Base-by-base conservation (phyloP, 208 protist genomes). In the Strigomonas culicis region DNA sequence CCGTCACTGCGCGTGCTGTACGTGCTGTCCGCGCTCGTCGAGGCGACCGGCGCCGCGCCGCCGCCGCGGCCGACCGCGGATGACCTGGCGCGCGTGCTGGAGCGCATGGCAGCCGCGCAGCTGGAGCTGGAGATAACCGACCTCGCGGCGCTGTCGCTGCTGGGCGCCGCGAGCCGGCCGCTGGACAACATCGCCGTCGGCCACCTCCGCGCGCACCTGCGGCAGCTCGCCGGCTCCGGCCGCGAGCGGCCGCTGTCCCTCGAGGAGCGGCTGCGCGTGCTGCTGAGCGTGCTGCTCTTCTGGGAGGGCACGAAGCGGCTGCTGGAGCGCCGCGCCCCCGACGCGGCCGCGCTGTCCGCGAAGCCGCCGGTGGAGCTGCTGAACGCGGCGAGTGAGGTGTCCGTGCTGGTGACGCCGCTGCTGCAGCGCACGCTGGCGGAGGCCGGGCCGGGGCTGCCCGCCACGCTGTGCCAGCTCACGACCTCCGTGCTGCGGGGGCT, bases 1-100 rank as follows among this genome's bases (percentile, higher is more conserved):
- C 82, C 82, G 17, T 90, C 88, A 0, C 82, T 94, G 21, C 79
- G 82, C n/a, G 72, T 82, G n/a, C 74, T 94, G 53, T 79, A 81
- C 21, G 74, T 86, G 21, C 77, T 88, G 68, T 85, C 78, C 63
- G 43, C 65, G 59, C 60, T 64, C 27, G 47, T 59, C 0, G 58
- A 55, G 8, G 31, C 57, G 21, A 63, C 72, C 8, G 57, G 50
- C 13, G 60, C 59, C 34, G 53, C 55, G 17, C 62, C 56, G 25
- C 15, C 56, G 11, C 72, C 64, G 10, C 22, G 32, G 8, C 75
- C 74, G 31, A 63, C 58, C n/a, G 60, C 71, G 57, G 49, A 24
- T 4, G 75, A 80, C 13, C 66, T 85, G 10, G 51, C 53, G 30
- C 68, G 70, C 55, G 73, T 85, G 15, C 36, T 73, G 70, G 24